Evolutionary conservation across 805 yeast genomes (phyloP).

Genomic region (Teunomyces stri): DNA sequence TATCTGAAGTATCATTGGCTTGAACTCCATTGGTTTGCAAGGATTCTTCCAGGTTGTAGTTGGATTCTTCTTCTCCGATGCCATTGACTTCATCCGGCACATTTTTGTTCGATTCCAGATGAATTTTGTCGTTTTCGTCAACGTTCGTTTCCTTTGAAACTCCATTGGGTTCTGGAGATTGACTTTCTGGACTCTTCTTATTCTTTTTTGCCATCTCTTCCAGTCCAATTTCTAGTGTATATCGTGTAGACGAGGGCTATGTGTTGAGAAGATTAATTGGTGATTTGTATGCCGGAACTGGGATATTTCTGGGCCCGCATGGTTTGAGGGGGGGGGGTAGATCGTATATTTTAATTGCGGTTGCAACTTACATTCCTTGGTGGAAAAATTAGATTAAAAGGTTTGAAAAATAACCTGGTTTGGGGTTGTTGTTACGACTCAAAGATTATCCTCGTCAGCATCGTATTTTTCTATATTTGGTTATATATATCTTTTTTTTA

Average conservation of each 20-base stretch:
- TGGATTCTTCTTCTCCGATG: neutral
- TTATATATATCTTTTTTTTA: neutral
- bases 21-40: neutral
- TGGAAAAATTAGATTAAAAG: neutral
- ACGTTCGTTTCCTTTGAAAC: neutral
- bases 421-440: neutral
- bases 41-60: neutral
- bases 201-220: slow-evolving; percentile 5
- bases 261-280: neutral
- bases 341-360: neutral
- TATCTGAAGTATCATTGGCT: slow-evolving; percentile 2
- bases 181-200: slow-evolving; percentile 1
- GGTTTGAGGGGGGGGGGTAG: too few species aligned
- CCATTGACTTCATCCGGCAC: neutral
- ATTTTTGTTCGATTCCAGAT: neutral
- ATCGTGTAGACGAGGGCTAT: neutral
- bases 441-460: neutral
- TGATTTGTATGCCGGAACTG: neutral
- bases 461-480: neutral
- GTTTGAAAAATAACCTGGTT: neutral
- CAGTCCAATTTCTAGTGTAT: neutral
- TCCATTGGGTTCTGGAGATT: neutral
- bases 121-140: neutral
- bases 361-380: neutral
- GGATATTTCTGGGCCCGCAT: neutral